These are phyloP conservation scores for Bolboschoenoplectus hybrid DNA, from an alignment of 202 grass and related monocot species.

Conservation along the genomic window DNA sequence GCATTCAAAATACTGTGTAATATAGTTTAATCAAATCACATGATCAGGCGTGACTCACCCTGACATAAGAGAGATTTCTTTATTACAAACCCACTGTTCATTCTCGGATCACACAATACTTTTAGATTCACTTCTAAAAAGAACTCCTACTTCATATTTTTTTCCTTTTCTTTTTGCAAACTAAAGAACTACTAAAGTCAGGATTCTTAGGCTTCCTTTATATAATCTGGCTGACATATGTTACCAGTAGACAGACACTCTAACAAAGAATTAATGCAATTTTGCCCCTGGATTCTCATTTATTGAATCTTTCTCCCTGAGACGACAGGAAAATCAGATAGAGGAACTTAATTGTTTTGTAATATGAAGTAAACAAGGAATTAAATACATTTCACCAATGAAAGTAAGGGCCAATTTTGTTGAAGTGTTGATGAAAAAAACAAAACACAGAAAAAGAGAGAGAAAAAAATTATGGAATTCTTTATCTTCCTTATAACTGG, in stretches of 20 bases:
- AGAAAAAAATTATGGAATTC: neutral
- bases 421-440: conserved; percentile 14
- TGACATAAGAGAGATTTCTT: conserved; percentile 33
- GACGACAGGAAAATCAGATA: neutral
- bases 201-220: neutral
- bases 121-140: conserved; percentile 1
- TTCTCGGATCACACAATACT: conserved; percentile 24
- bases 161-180: neutral
- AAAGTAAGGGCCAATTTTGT: neutral
- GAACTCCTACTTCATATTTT: neutral
- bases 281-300: neutral
- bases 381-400: neutral
- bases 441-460: neutral
- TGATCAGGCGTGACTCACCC: conserved; percentile 31
- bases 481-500: conserved; percentile 2
- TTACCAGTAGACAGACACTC: conserved; percentile 1
- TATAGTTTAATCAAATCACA: conserved; percentile 37
- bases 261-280: neutral
- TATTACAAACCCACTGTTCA: conserved; percentile 10
- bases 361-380: neutral
- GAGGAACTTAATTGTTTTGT: neutral
- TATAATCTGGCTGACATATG: neutral
- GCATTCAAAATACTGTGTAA: conserved; percentile 26
- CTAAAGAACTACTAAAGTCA: neutral
- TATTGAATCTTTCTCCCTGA: neutral